Evolutionary conservation across 345 rosid species (phyloP).

Genomic region (Carallia pectinifolia): DNA sequence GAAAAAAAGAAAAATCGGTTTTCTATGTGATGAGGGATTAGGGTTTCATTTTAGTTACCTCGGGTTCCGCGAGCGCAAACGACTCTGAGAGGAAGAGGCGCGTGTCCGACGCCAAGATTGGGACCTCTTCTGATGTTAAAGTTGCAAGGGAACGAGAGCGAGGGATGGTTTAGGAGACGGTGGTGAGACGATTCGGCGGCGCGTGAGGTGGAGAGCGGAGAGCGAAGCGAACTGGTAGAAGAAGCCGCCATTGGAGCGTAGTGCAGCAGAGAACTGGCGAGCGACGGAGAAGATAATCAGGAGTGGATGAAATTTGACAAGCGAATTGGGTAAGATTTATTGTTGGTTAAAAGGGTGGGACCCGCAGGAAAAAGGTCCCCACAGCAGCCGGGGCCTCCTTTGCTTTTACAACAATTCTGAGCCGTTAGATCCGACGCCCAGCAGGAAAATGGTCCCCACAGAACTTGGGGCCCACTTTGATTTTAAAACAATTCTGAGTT

Average conservation of each 20-base stretch:
- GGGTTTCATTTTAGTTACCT: slow-evolving; percentile 26
- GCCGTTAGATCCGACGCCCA: no score
- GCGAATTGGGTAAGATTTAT: not conserved
- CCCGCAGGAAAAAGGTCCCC: not conserved
- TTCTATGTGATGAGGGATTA: not conserved
- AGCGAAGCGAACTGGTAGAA: not conserved
- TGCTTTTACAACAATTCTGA: no score
- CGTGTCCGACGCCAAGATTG: not conserved
- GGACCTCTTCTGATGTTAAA: not conserved
- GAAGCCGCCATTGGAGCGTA: not conserved
- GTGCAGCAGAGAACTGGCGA: not conserved
- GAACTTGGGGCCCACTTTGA: no score
- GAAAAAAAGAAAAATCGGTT: not conserved
- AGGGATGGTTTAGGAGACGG: slow-evolving; percentile 8
- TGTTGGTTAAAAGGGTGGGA: not conserved
- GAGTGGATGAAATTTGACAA: slow-evolving; percentile 26
- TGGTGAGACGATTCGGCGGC: slow-evolving; percentile 14
- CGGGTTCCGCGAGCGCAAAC: slow-evolving; percentile 32
- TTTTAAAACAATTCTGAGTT: no score
- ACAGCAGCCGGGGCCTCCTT: not conserved
- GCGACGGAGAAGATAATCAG: slow-evolving; percentile 8
- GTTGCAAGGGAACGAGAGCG: slow-evolving; percentile 32
- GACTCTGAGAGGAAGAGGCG: slow-evolving; percentile 30
- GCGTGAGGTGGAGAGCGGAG: slow-evolving; percentile 12
- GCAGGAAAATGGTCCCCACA: not conserved